A percentile compares a stretch with the other conserved stretches of the same genome.
These are phyloP conservation scores for Annulohypoxylon maeteangense DNA, from an alignment of 495 filamentous ascomycete species.

Conservation along the genomic window DNA sequence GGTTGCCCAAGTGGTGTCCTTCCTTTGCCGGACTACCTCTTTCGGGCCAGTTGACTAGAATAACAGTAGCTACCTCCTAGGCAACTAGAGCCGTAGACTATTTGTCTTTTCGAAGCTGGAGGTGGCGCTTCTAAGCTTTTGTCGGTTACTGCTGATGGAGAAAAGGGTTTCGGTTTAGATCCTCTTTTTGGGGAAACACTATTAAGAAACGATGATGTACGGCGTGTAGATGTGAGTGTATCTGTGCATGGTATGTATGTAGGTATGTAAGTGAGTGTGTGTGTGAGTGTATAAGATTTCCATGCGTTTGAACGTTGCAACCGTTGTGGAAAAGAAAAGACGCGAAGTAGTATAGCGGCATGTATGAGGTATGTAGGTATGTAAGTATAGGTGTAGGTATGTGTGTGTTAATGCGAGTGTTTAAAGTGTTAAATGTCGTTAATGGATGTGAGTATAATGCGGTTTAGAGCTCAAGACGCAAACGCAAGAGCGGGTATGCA, in stretches of 20 bases:
- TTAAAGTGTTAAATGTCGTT: slow-evolving; percentile 5
- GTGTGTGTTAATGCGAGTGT: slow-evolving; percentile 9
- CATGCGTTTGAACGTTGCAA: slow-evolving; percentile 33
- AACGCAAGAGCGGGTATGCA: slow-evolving; percentile 48
- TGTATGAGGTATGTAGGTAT: slow-evolving; percentile 8
- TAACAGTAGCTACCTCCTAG: slow-evolving; percentile 25
- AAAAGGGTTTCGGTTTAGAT: slow-evolving; percentile 30
- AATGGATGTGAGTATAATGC: slow-evolving; percentile 29
- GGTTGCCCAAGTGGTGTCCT: slow-evolving; percentile 40
- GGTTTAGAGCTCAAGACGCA: slow-evolving; percentile 32
- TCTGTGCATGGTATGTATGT: slow-evolving; percentile 1
- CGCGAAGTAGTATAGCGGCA: slow-evolving; percentile 33
- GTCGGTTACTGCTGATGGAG: slow-evolving; percentile 8
- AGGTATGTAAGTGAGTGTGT: slow-evolving; percentile 1
- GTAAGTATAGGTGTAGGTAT: no score
- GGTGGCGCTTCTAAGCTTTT: slow-evolving; percentile 22
- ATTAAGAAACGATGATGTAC: slow-evolving; percentile 10
- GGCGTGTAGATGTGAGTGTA: background rate
- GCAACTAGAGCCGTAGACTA: slow-evolving; percentile 28
- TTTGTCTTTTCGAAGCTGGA: slow-evolving; percentile 27
- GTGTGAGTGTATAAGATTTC: slow-evolving; percentile 8
- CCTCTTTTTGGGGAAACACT: slow-evolving; percentile 16
- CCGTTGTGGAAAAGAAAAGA: slow-evolving; percentile 10
- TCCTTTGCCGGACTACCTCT: slow-evolving; percentile 41
- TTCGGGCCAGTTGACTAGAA: slow-evolving; percentile 20